These are phyloP conservation scores for Chrysosporium keratinophilum DNA, from an alignment of 2,329 filamentous ascomycete genomes.

Conservation along the genomic window DNA sequence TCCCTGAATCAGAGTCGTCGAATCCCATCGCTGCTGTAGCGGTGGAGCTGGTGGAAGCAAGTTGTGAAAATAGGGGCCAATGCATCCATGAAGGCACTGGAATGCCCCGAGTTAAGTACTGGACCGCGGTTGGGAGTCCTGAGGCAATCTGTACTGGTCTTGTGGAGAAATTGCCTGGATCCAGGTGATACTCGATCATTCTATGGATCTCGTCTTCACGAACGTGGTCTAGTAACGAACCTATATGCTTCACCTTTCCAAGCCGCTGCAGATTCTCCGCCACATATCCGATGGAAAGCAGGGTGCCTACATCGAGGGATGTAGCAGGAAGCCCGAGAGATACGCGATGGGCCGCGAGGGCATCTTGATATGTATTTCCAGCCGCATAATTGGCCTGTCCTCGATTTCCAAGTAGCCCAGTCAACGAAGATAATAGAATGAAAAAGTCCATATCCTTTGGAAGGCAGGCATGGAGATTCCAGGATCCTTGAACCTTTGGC, in stretches of 20 bases:
- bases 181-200: conserved; percentile 17
- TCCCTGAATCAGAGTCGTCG: conserved; percentile 2
- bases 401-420: conserved; percentile 25
- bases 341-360: conserved; percentile 10
- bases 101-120: conserved; percentile 13
- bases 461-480: conserved; percentile 24
- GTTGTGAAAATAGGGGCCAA: conserved; percentile 21
- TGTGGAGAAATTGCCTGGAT: conserved; percentile 9
- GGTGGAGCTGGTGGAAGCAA: conserved; percentile 8
- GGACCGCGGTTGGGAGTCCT: neutral
- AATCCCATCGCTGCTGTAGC: neutral
- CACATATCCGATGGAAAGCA: conserved; percentile 8
- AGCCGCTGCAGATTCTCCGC: neutral
- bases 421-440: conserved; percentile 31
- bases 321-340: neutral
- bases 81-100: conserved; percentile 18
- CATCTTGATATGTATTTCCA: conserved; percentile 29
- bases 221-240: neutral
- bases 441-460: conserved; percentile 34
- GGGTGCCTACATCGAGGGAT: conserved; percentile 4
- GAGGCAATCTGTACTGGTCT: conserved; percentile 8
- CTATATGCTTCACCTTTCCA: neutral
- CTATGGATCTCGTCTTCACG: conserved; percentile 8
- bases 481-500: conserved; percentile 27
- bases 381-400: conserved; percentile 29